Percentiles rank a stretch among this genome's conserved stretches.
Evolutionary conservation across 805 yeast species (phyloP).

Genomic region (Ascoidea rubescens): DNA sequence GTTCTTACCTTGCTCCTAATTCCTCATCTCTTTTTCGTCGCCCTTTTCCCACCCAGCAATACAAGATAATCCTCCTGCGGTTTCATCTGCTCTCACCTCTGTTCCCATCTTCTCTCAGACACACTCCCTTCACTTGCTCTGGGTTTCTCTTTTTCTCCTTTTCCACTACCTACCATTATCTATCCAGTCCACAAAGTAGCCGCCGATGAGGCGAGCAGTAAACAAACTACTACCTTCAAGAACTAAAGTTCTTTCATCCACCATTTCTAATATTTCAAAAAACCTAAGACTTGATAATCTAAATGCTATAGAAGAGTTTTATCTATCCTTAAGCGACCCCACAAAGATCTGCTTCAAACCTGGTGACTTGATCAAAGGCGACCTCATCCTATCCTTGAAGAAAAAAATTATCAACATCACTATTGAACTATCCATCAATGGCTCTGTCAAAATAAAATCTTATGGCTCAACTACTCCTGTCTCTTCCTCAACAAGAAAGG

Average conservation of each 20-base stretch:
- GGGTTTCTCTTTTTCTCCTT: too few species aligned
- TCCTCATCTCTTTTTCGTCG: too few species aligned
- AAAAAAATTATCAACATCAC: slow-evolving; percentile 38
- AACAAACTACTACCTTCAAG: slow-evolving; percentile 3
- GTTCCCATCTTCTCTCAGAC: too few species aligned
- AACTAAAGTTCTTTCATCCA: not conserved
- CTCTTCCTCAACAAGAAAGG: slow-evolving; percentile 2
- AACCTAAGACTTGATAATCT: slow-evolving; percentile 5
- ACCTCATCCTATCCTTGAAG: slow-evolving; percentile 39
- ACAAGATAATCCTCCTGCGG: too few species aligned
- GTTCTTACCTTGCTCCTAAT: too few species aligned
- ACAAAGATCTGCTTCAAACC: slow-evolving; percentile 74
- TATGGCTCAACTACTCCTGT: not conserved
- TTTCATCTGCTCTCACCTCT: too few species aligned
- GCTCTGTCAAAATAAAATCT: slow-evolving; percentile 5
- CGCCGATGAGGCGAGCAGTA: not conserved
- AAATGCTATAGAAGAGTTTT: slow-evolving; percentile 32
- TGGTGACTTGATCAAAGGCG: slow-evolving; percentile 62
- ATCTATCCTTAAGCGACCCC: slow-evolving; percentile 45
- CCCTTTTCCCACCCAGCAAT: too few species aligned
- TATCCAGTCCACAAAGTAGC: not conserved
- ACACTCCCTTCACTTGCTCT: too few species aligned
- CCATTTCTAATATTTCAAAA: slow-evolving; percentile 1
- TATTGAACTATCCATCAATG: slow-evolving; percentile 5
- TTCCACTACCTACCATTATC: too few species aligned